Conservation (phyloP, 2,329 filamentous ascomycete species). For the Epichloe aotearoae region DNA sequence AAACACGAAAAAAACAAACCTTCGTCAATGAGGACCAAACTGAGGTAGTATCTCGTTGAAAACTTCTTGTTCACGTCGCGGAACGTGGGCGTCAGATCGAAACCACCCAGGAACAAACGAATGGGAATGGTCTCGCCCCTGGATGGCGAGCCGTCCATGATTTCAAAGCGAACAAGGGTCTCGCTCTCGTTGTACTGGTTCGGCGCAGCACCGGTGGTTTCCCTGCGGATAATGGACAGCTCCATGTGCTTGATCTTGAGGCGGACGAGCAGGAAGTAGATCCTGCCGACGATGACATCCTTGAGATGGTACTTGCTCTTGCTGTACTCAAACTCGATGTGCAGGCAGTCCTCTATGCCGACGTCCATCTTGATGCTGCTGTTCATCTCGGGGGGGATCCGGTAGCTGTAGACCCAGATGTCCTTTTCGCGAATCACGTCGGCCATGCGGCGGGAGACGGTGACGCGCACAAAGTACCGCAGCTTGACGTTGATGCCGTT, state of each 20-base stretch:
- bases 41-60: conserved; percentile 94
- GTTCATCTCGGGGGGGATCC: conserved; percentile 96
- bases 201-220: conserved; percentile 90
- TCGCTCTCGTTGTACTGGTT: conserved; percentile 99
- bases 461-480: conserved; percentile 95
- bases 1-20: conserved; percentile 34
- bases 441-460: conserved; percentile 90
- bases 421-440: conserved; percentile 98
- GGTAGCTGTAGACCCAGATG: conserved; percentile 98
- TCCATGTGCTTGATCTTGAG: conserved; percentile 99
- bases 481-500: conserved; percentile 99
- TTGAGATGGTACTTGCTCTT: conserved; percentile 99
- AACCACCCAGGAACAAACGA: conserved; percentile 88
- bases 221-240: conserved; percentile 92
- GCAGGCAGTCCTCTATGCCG: conserved; percentile 95
- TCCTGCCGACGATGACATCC: conserved; percentile 95
- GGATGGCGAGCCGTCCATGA: conserved; percentile 98
- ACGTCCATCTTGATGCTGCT: conserved; percentile 99
- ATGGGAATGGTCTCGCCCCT: conserved; percentile 93
- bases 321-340: conserved; percentile 99
- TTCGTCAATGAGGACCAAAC: conserved; percentile 90
- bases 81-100: conserved; percentile 95
- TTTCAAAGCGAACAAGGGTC: conserved; percentile 95
- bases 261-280: conserved; percentile 94
- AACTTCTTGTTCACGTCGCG: conserved; percentile 99